A percentile compares a stretch with the other conserved stretches of the same genome.
These are phyloP conservation scores for Hamigera avellanea DNA, from an alignment of 495 filamentous ascomycete species.

Conservation along the genomic window DNA sequence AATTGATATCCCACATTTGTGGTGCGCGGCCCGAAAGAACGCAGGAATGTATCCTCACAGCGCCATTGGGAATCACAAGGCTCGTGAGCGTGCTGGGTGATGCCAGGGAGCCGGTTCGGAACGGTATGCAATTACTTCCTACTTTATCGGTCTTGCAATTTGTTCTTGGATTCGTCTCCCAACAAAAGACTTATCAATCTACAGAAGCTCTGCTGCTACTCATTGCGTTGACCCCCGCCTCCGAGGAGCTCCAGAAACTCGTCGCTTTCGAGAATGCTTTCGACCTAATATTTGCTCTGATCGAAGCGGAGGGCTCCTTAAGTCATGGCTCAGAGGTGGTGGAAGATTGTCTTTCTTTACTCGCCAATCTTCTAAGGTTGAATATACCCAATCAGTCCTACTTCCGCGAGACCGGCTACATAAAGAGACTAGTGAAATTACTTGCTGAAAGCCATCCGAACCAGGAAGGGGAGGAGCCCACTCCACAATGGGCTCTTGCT, in stretches of 20 bases:
- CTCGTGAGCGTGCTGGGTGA: constrained; percentile 79
- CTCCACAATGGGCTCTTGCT: constrained; percentile 59
- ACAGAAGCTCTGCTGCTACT: constrained; percentile 57
- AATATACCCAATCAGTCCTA: constrained; percentile 90
- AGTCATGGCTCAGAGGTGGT: constrained; percentile 79
- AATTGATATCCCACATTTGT: constrained; percentile 78
- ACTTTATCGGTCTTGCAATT: neutral
- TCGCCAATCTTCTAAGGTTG: constrained; percentile 80
- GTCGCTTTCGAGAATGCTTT: constrained; percentile 94
- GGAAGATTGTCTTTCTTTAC: constrained; percentile 86
- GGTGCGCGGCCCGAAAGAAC: constrained; percentile 82
- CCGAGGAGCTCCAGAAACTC: constrained; percentile 81
- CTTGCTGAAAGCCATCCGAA: constrained; percentile 50
- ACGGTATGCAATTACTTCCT: constrained; percentile 45
- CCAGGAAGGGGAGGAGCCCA: constrained; percentile 45
- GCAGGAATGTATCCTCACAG: constrained; percentile 88
- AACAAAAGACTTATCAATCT: constrained; percentile 2
- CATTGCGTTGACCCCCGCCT: constrained; percentile 56
- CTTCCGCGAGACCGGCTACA: constrained; percentile 83
- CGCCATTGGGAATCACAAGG: constrained; percentile 77
- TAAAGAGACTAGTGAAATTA: constrained; percentile 59
- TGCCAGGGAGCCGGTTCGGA: constrained; percentile 75
- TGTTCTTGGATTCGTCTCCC: too few species aligned
- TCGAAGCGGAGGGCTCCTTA: constrained; percentile 70
- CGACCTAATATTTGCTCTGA: constrained; percentile 70